phyloP scores from a whole-genome alignment of 2,329 filamentous ascomycete species.

The Diaporthe amygdali region DNA sequence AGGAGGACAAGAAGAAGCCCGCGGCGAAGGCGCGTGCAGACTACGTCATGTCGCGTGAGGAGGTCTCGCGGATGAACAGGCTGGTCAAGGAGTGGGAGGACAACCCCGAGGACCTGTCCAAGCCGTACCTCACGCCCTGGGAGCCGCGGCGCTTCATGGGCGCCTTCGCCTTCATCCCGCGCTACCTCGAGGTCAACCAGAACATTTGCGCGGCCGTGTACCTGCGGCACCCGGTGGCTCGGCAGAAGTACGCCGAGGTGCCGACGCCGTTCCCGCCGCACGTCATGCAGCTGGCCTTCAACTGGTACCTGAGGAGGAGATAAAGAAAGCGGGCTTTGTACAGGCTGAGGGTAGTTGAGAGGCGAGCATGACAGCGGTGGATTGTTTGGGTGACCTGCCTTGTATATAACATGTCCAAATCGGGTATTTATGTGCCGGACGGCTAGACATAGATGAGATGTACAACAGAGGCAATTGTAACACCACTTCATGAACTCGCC shows the following conservation, averaged over 20 bases:
- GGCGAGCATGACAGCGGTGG: background rate
- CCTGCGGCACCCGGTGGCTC: slow-evolving; percentile 88
- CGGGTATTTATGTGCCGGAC: background rate
- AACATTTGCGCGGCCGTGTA: slow-evolving; percentile 97
- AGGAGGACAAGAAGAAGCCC: background rate
- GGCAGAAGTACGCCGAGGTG: slow-evolving; percentile 79
- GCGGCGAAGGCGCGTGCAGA: background rate
- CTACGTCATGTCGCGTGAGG: slow-evolving; percentile 47
- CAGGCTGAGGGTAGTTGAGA: background rate
- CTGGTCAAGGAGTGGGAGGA: slow-evolving; percentile 69
- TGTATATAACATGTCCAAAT: slow-evolving; percentile 16
- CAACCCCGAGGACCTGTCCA: slow-evolving; percentile 77
- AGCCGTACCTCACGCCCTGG: slow-evolving; percentile 94
- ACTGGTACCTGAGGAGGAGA: slow-evolving; percentile 89
- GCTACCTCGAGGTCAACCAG: slow-evolving; percentile 97
- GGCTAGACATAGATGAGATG: slow-evolving; percentile 5
- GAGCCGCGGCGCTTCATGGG: slow-evolving; percentile 83
- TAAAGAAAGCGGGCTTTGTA: slow-evolving; percentile 39
- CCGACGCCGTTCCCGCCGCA: slow-evolving; percentile 79
- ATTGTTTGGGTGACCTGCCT: background rate
- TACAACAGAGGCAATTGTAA: slow-evolving; percentile 16
- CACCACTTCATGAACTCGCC: background rate
- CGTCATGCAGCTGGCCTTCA: slow-evolving; percentile 82
- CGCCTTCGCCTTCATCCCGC: slow-evolving; percentile 92
- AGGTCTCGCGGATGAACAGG: slow-evolving; percentile 56